Percentiles rank a stretch among this genome's conserved stretches.
These are phyloP conservation scores for Porcisia hertigi DNA, from an alignment of 208 protist species.

Conservation along the genomic window DNA sequence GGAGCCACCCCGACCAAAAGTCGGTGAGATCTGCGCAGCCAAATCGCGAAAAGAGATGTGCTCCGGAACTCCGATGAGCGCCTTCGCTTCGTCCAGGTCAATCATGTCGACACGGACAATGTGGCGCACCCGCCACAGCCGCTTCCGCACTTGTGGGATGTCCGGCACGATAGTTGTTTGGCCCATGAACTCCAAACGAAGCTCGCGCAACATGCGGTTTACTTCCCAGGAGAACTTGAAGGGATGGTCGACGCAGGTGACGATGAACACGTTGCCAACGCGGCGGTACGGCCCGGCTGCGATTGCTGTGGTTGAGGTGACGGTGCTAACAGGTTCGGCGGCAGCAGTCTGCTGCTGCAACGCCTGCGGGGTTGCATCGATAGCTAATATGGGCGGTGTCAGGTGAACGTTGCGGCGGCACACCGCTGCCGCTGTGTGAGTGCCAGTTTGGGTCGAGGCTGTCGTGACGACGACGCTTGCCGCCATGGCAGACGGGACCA, in stretches of 20 bases:
- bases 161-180: conserved; percentile 85
- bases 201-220: conserved; percentile 76
- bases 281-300: conserved; percentile 62
- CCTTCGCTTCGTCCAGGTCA: conserved; percentile 83
- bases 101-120: conserved; percentile 76
- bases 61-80: conserved; percentile 73
- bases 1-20: conserved; percentile 58
- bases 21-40: conserved; percentile 50
- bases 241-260: conserved; percentile 77
- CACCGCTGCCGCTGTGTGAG: background rate
- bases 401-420: background rate
- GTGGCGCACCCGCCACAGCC: conserved; percentile 76
- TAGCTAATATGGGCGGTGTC: background rate
- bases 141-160: conserved; percentile 69
- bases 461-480: background rate
- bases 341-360: background rate
- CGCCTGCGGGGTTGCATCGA: background rate
- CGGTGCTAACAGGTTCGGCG: background rate
- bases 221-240: conserved; percentile 89
- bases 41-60: conserved; percentile 81
- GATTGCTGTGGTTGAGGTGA: conserved; percentile 34
- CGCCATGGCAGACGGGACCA: too few species aligned
- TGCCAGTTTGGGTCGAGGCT: background rate
- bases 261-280: conserved; percentile 86
- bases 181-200: conserved; percentile 85